A percentile compares a stretch with the other conserved stretches of the same genome.
phyloP scores from a whole-genome alignment of 202 grass and related monocot species.

The Saccharum hybrid region DNA sequence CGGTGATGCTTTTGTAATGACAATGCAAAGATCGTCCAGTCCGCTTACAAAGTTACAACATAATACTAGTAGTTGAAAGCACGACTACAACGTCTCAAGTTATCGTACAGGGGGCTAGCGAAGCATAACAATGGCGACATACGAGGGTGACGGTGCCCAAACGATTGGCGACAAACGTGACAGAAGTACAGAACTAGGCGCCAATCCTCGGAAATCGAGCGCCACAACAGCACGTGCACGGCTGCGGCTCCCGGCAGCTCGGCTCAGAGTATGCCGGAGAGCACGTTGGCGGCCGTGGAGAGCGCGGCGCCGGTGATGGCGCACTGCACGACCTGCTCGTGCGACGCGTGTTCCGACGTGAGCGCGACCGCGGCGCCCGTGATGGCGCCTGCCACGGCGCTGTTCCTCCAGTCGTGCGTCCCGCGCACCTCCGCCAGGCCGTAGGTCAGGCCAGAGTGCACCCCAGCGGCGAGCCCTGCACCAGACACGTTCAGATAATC shows the following conservation, averaged over 20 bases:
- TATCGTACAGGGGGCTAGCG: no score
- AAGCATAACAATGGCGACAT: not conserved
- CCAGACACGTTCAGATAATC: not conserved
- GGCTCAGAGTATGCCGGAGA: constrained; percentile 65
- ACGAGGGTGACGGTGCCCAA: no score
- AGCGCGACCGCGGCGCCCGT: constrained; percentile 72
- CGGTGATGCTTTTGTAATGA: no score
- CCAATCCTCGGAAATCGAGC: no score
- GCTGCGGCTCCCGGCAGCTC: no score
- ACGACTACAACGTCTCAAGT: no score
- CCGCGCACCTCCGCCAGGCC: constrained; percentile 82
- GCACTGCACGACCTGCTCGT: constrained; percentile 72
- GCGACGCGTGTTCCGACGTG: constrained; percentile 63
- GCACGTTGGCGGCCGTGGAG: constrained; percentile 73
- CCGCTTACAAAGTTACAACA: no score
- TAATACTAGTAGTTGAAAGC: no score
- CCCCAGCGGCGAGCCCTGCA: constrained; percentile 77
- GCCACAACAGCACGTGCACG: no score
- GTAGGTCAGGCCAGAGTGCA: constrained; percentile 88
- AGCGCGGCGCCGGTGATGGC: constrained; percentile 86
- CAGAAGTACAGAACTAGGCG: no score
- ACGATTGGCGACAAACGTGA: no score
- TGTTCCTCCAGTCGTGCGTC: constrained; percentile 93
- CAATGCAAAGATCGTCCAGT: no score
- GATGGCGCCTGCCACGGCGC: constrained; percentile 71